Evolutionary conservation across 2,329 filamentous ascomycete species (phyloP), one percentile per base, ranked within the genome.

Genomic region (Fusarium neocosmosporiellum): DNA sequence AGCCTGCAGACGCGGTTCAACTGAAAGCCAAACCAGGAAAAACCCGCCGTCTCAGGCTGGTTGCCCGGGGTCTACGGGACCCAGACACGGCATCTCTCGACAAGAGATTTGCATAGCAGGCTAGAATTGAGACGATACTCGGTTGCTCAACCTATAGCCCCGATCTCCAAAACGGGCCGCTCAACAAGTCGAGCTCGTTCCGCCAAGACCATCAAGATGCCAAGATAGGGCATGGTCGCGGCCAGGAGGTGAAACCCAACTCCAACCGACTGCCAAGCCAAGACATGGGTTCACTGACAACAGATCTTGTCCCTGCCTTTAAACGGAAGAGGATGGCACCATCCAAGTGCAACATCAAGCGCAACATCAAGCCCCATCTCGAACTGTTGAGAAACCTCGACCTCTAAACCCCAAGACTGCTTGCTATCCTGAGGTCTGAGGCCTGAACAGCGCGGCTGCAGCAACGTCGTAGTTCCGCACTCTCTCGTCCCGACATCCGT

Each of bases 241-340:
- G 27, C 22, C 61, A 37, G 27, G 36, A 48, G 53, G 64, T 73
- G 63, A 73, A 71, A 73, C 71, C n/a, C 64, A 60, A 43, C 20
- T 48, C 24, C 29, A 48, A 63, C 36, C 48, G 53, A 63, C 29
- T 18, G 50, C 61, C 37, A 58, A 29, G 61, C 11, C 37, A 46
- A 63, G 61, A 58, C 53, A 63, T 58, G 61, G 61, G 61, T 63
- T 58, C 60, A 55, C 18, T 63, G 50, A 58, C 61, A 58, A 46
- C 36, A 34, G 36, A 46, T 54, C 60, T 63, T 57, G 37, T 46
- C 60, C 50, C 31, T 63, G 50, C n/a, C 24, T 11, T 20, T 16
- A 36, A 31, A 33, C 41, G 29, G 16, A 29, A 48, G 59, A 53
- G 11, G 46, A 33, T 54, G 59, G 20, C 34, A 54, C 59, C 46